A percentile compares a stretch with the other conserved stretches of the same genome.
phyloP scores from a whole-genome alignment of 352 stramenopile genomes.

The Phytophthora pinifolia region DNA sequence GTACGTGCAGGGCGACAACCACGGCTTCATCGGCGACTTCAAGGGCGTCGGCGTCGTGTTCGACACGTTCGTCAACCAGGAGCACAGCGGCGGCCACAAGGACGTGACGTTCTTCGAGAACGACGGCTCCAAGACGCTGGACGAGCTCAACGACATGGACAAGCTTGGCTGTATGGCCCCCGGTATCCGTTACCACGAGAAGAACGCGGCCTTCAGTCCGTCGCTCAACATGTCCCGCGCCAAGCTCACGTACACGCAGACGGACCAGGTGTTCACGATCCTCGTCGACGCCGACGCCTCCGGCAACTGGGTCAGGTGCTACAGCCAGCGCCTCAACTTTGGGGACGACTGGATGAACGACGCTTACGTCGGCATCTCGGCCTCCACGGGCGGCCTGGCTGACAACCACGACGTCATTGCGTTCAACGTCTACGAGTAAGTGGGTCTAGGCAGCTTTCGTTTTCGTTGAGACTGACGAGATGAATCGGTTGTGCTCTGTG shows the following conservation, averaged over 20 bases:
- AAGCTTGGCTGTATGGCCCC: constrained; percentile 79
- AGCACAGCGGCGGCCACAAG: constrained; percentile 78
- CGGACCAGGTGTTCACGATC: constrained; percentile 63
- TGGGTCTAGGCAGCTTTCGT: constrained; percentile 6
- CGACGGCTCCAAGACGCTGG: constrained; percentile 72
- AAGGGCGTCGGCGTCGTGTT: constrained; percentile 79
- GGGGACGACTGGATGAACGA: constrained; percentile 59
- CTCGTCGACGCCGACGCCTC: constrained; percentile 74
- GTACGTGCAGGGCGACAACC: constrained; percentile 70
- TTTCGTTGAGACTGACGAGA: background rate
- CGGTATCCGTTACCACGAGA: constrained; percentile 81
- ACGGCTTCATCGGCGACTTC: constrained; percentile 78
- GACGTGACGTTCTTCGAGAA: constrained; percentile 85
- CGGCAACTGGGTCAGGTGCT: constrained; percentile 73
- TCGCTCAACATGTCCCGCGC: constrained; percentile 81
- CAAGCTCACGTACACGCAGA: constrained; percentile 72
- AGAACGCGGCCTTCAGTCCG: constrained; percentile 73
- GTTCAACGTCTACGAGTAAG: constrained; percentile 80
- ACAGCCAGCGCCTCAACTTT: constrained; percentile 52
- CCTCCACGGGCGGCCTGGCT: constrained; percentile 76
- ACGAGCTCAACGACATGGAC: constrained; percentile 69
- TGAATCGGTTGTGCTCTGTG: constrained; percentile 18
- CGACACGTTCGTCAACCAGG: constrained; percentile 85
- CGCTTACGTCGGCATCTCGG: constrained; percentile 72
- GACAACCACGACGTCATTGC: constrained; percentile 85